These are phyloP conservation scores for Psilocybe tampanensis DNA, from an alignment of 768 basidiomycete genomes.

Conservation along the genomic window DNA sequence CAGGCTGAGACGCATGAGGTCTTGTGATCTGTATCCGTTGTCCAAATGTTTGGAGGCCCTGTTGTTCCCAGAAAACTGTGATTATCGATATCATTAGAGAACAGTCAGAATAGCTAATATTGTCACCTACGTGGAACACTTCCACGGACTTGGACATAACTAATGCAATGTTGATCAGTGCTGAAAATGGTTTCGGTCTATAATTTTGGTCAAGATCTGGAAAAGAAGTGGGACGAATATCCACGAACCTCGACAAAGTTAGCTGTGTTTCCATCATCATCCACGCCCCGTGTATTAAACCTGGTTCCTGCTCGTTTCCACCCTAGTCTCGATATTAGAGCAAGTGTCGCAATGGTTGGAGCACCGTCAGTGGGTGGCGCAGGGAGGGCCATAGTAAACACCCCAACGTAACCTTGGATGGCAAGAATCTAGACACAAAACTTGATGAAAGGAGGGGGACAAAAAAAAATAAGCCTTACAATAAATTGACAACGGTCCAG, in stretches of 20 bases:
- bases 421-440: constrained; percentile 66
- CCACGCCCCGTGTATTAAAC: constrained; percentile 95
- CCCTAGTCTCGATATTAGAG: constrained; percentile 84
- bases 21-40: constrained; percentile 94
- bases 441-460: constrained; percentile 11
- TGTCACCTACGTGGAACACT: constrained; percentile 85
- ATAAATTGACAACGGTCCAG: constrained; percentile 86
- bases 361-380: constrained; percentile 75
- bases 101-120: constrained; percentile 12
- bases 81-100: constrained; percentile 15
- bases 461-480: constrained; percentile 45
- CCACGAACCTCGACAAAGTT: constrained; percentile 90
- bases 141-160: constrained; percentile 93
- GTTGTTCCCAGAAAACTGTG: constrained; percentile 98
- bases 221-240: constrained; percentile 2
- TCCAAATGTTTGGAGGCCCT: constrained; percentile 92
- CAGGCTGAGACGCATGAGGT: constrained; percentile 94
- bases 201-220: constrained; percentile 14
- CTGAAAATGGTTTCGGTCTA: constrained; percentile 92
- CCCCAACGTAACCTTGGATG: constrained; percentile 92
- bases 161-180: constrained; percentile 85
- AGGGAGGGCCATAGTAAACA: constrained; percentile 77
- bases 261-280: constrained; percentile 92
- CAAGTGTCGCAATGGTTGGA: constrained; percentile 73
- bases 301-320: constrained; percentile 97